A percentile compares a stretch with the other conserved stretches of the same genome.
These are phyloP conservation scores for Cadophora sp. DNA, from an alignment of 2,329 filamentous ascomycete genomes.

Conservation along the genomic window DNA sequence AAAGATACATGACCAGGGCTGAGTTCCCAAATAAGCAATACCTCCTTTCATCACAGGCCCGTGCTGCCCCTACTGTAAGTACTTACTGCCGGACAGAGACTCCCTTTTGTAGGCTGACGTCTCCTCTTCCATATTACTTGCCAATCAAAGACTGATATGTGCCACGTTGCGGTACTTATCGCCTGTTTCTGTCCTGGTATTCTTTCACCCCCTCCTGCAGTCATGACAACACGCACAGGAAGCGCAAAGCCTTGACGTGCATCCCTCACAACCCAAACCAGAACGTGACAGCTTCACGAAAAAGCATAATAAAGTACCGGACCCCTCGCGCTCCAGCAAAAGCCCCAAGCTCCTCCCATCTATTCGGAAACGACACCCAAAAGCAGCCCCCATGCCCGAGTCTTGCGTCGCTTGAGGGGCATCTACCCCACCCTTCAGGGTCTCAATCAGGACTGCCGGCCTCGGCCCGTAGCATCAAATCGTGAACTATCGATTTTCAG, in stretches of 20 bases:
- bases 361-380: not conserved
- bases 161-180: slow-evolving; percentile 8
- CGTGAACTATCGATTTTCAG: slow-evolving; percentile 3
- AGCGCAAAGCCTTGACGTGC: not conserved
- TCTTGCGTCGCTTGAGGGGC: not conserved
- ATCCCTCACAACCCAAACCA: slow-evolving; percentile 2
- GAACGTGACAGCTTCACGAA: not conserved
- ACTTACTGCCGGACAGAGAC: not conserved
- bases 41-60: slow-evolving; percentile 1
- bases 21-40: not conserved
- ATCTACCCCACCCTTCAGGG: slow-evolving; percentile 1
- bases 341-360: not conserved
- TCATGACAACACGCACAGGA: no score
- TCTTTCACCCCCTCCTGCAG: no score
- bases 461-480: not conserved
- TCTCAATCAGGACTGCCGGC: not conserved
- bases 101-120: not conserved
- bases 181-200: no score
- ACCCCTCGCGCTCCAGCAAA: not conserved
- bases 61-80: not conserved
- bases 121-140: no score
- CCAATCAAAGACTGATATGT: not conserved
- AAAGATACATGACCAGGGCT: not conserved
- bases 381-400: not conserved
- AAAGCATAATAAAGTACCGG: slow-evolving; percentile 3